These are phyloP conservation scores for Aureobasidium sp. DNA, from an alignment of 2,329 filamentous ascomycete species.

Conservation along the genomic window DNA sequence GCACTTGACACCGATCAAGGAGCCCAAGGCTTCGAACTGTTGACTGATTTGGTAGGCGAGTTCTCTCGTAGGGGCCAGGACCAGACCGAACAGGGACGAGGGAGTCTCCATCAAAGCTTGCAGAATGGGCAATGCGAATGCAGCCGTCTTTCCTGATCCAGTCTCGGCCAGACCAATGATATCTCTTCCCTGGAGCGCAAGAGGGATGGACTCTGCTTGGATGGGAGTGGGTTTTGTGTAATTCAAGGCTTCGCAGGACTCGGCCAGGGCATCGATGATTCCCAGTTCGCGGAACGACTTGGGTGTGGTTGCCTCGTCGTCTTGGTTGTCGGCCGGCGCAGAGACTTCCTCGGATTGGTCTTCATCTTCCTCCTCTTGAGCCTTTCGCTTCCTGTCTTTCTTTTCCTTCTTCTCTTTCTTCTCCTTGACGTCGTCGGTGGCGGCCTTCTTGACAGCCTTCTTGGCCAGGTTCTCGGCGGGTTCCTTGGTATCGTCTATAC, in stretches of 20 bases:
- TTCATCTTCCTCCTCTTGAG: conserved; percentile 21
- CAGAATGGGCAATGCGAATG: conserved; percentile 87
- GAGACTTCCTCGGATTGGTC: not conserved
- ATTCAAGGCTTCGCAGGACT: conserved; percentile 74
- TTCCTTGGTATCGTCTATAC: conserved; percentile 11
- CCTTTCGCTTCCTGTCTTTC: conserved; percentile 14
- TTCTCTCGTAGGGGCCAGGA: conserved; percentile 89
- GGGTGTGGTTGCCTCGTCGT: conserved; percentile 22
- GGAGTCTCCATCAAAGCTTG: conserved; percentile 86
- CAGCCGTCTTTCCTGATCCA: conserved; percentile 90
- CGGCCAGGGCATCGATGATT: conserved; percentile 78
- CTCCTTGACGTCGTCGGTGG: conserved; percentile 25
- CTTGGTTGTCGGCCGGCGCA: conserved; percentile 23
- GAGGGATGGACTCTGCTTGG: conserved; percentile 75
- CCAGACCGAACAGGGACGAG: conserved; percentile 76
- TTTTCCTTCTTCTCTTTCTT: conserved; percentile 16
- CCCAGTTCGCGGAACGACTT: conserved; percentile 69
- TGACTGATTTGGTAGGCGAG: conserved; percentile 86
- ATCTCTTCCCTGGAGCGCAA: conserved; percentile 72
- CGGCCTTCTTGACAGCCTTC: conserved; percentile 19
- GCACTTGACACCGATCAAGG: conserved; percentile 78
- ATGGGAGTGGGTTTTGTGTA: conserved; percentile 87
- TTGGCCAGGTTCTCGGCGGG: not conserved
- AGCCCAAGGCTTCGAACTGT: conserved; percentile 79
- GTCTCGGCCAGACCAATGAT: conserved; percentile 93